Evolutionary conservation across 768 basidiomycete species (phyloP).

Genomic region (Collybiopsis luxurians): DNA sequence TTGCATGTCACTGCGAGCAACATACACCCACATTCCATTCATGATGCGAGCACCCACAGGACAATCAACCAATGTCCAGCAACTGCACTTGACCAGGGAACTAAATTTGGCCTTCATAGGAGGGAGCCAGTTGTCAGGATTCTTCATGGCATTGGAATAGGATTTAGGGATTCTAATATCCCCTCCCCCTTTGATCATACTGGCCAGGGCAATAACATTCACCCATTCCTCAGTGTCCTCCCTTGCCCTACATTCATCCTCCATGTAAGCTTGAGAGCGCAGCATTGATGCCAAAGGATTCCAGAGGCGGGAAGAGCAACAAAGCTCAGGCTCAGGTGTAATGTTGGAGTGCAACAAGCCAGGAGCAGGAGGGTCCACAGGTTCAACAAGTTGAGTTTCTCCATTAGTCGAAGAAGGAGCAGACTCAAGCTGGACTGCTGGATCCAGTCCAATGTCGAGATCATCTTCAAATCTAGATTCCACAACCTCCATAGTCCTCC

Average conservation of each 20-base stretch:
- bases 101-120: background rate
- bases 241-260: background rate
- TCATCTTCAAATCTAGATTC: too few species aligned
- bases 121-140: background rate
- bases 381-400: too few species aligned
- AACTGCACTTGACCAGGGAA: background rate
- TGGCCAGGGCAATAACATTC: background rate
- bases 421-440: too few species aligned
- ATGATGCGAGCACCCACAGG: constrained; percentile 5
- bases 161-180: background rate
- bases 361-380: too few species aligned
- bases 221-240: background rate
- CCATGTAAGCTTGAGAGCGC: background rate
- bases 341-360: too few species aligned
- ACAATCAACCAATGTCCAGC: background rate
- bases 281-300: background rate
- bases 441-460: too few species aligned
- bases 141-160: background rate
- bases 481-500: too few species aligned
- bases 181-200: background rate
- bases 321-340: too few species aligned
- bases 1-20: constrained; percentile 28
- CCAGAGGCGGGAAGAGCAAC: background rate
- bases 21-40: constrained; percentile 20
- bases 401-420: too few species aligned